Conservation (phyloP, 1,139 yeast genomes). For the Yamadazyma membranifaciens region DNA sequence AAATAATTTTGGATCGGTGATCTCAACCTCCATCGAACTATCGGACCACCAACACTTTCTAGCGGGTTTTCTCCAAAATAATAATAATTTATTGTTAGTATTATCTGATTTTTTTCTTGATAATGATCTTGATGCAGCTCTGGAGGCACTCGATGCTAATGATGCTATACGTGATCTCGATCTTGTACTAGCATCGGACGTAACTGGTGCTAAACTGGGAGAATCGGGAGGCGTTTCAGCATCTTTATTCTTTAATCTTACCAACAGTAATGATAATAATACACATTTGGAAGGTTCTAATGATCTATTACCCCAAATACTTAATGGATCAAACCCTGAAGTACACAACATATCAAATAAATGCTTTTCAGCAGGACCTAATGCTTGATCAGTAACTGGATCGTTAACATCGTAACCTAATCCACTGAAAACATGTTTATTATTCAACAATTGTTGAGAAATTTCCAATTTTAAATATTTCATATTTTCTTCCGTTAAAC, state of each 20-base stretch:
- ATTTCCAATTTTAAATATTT: slow-evolving; percentile 67
- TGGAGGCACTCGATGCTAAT: slow-evolving; percentile 40
- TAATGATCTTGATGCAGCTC: slow-evolving; percentile 56
- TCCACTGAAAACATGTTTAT: slow-evolving; percentile 73
- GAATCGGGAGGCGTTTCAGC: slow-evolving; percentile 40
- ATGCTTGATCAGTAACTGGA: slow-evolving; percentile 31
- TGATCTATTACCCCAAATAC: slow-evolving; percentile 84
- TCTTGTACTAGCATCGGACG: slow-evolving; percentile 43
- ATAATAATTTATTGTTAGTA: slow-evolving; percentile 64
- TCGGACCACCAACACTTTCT: slow-evolving; percentile 99
- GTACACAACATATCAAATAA: slow-evolving; percentile 92
- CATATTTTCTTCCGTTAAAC: slow-evolving; percentile 52
- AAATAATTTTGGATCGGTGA: slow-evolving; percentile 29
- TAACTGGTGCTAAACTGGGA: slow-evolving; percentile 47
- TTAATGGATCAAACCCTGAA: slow-evolving; percentile 72
- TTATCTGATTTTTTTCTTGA: slow-evolving; percentile 40
- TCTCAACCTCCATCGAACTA: slow-evolving; percentile 52
- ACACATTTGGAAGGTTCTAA: slow-evolving; percentile 86
- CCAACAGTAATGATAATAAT: slow-evolving; percentile 79
- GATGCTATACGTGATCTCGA: slow-evolving; percentile 41
- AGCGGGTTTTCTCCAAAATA: slow-evolving; percentile 98
- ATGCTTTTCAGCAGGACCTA: slow-evolving; percentile 95
- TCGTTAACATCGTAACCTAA: slow-evolving; percentile 42
- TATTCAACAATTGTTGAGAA: slow-evolving; percentile 49
- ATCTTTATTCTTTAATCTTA: slow-evolving; percentile 49